Conservation (phyloP, 2,329 filamentous ascomycete genomes). For the Neobulgaria alba region DNA sequence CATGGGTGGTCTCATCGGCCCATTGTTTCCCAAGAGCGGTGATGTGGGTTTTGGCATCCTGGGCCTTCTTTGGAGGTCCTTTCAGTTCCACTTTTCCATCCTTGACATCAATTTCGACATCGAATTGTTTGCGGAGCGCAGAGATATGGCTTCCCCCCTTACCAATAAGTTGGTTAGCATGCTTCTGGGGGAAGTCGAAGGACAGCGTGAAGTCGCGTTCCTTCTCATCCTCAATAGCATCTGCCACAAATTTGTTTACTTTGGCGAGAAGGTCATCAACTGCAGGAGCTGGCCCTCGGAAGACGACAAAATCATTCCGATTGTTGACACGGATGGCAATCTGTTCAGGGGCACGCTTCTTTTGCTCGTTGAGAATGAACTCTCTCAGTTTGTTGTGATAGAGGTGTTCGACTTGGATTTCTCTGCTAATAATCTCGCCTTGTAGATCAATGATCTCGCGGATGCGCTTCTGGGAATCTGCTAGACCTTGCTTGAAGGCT, state of each 20-base stretch:
- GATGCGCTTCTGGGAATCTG: conserved; percentile 49
- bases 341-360: conserved; percentile 43
- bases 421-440: conserved; percentile 41
- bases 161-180: conserved; percentile 73
- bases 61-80: conserved; percentile 90
- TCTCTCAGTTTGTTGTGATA: conserved; percentile 55
- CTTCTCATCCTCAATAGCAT: conserved; percentile 87
- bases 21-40: conserved; percentile 68
- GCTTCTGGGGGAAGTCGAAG: conserved; percentile 94
- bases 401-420: conserved; percentile 49
- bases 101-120: conserved; percentile 76
- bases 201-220: conserved; percentile 79
- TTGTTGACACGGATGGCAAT: conserved; percentile 53
- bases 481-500: conserved; percentile 46
- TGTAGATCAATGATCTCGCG: conserved; percentile 50
- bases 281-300: conserved; percentile 67
- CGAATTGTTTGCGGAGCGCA: conserved; percentile 57
- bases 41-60: conserved; percentile 78
- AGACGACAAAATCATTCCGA: conserved; percentile 52
- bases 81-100: conserved; percentile 94
- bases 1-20: conserved; percentile 82
- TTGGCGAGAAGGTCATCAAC: conserved; percentile 67
- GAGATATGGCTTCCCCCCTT: conserved; percentile 59
- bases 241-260: conserved; percentile 69
- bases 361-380: conserved; percentile 58